A percentile compares a stretch with the other conserved stretches of the same genome.
Conservation (phyloP, 208 protist species). For the Trypanosomatidae sp. region DNA sequence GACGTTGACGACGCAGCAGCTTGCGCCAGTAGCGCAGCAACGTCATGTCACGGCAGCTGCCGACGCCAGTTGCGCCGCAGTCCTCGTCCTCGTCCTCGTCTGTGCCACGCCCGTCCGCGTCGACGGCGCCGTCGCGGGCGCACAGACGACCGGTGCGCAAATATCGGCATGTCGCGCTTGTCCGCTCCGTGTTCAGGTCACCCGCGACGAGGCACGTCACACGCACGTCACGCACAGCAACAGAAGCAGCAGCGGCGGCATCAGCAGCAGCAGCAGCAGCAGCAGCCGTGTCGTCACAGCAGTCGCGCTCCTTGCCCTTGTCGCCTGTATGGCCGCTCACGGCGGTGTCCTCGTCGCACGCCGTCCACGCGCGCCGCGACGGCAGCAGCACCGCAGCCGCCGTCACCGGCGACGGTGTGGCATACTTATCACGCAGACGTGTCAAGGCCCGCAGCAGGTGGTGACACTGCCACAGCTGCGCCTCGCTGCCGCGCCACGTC, state of each 20-base stretch:
- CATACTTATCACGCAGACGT: slow-evolving; percentile 46
- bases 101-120: too few species aligned
- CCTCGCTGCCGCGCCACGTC: slow-evolving; percentile 61
- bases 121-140: too few species aligned
- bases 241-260: slow-evolving; percentile 1
- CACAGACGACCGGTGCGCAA: slow-evolving; percentile 17
- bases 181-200: slow-evolving; percentile 75
- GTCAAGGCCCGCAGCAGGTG: slow-evolving; percentile 41
- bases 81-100: too few species aligned
- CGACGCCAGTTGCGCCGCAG: too few species aligned
- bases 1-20: too few species aligned
- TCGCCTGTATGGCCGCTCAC: too few species aligned
- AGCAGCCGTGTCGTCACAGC: slow-evolving; percentile 2
- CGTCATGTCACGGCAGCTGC: too few species aligned
- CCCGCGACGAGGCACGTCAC: slow-evolving; percentile 54
- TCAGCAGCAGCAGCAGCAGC: slow-evolving; percentile 3
- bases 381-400: not conserved
- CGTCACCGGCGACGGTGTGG: not conserved
- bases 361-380: not conserved
- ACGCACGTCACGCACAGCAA: not conserved
- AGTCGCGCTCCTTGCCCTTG: too few species aligned
- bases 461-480: slow-evolving; percentile 76
- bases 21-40: too few species aligned
- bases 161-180: slow-evolving; percentile 27
- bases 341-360: too few species aligned